Base-by-base conservation (phyloP, 352 stramenopile genomes). In the Globisporangium megalacanthum region DNA sequence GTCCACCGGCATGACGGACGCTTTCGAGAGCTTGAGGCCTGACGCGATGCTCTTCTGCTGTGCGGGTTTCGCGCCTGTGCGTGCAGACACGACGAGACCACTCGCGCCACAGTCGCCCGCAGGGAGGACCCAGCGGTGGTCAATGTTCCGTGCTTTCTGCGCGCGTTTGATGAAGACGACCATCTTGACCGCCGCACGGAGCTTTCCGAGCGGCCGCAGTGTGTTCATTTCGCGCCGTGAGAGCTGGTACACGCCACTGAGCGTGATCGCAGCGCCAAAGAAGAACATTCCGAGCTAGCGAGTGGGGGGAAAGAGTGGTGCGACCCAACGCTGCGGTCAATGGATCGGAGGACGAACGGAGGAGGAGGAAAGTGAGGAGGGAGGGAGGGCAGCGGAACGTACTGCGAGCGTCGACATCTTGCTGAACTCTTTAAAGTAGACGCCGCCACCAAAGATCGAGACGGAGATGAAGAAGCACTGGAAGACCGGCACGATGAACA, bases 381-480 rank as follows among this genome's bases (percentile, higher is more conserved):
- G 29, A 19, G 37, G 0, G 20, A 6, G n/a, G 22, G 14, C 13
- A 53, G 8, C 19, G 36, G 41, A 36, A 68, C 66, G 22, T 59
- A 82, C 73, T 49, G 74, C 58, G 11, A 86, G 64, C 0, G 58
- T 55, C 11, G 60, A 42, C 74, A 94, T 88, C 36, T 56, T 65
- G 8, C 69, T 60, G 55, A 94, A 92, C 61, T 94, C 83, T 53
- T 89, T 86, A 52, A 97, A 97, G 64, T 96, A 97, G 6, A 97
- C 72, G 11, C 86, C 88, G 9, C 88, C 88, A 8, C 83, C 86
- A 42, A 96, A 80, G 49, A 97, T 90, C 20, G 79, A 89, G n/a
- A 92, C 80, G 4, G 90, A 93, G 49, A 92, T 97, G 69, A 94
- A 96, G 64, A 96, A 96, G 53, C 90, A 94, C 68, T 91, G 80